Evolutionary conservation across 192 early-diverging fungal species (phyloP).

Genomic region (Coemansia erecta): DNA sequence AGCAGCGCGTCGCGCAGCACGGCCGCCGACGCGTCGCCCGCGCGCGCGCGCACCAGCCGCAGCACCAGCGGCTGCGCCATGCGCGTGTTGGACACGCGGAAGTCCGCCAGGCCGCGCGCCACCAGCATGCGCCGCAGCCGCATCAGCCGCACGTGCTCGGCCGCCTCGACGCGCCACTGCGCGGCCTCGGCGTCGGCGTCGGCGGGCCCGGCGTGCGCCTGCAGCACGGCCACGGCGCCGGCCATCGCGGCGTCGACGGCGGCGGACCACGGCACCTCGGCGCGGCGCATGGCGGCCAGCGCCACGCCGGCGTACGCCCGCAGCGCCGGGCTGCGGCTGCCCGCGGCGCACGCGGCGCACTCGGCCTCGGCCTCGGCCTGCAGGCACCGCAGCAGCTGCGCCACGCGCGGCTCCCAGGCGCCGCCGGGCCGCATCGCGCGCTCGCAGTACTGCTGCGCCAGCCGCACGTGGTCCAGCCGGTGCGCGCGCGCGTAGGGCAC

Average conservation of each 20-base stretch:
- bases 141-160: constrained; percentile 67
- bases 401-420: constrained; percentile 60
- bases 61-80: constrained; percentile 56
- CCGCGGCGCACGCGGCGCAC: too few species aligned
- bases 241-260: constrained; percentile 51
- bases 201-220: constrained; percentile 10
- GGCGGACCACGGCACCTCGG: constrained; percentile 63
- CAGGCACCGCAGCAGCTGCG: constrained; percentile 54
- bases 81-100: constrained; percentile 59
- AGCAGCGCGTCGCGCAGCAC: constrained; percentile 62
- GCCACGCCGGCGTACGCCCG: constrained; percentile 37
- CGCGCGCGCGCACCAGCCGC: constrained; percentile 51
- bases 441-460: constrained; percentile 58
- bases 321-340: constrained; percentile 10
- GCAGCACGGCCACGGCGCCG: background rate
- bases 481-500: constrained; percentile 57
- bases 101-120: constrained; percentile 54
- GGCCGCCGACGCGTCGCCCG: constrained; percentile 21
- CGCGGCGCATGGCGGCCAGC: constrained; percentile 64
- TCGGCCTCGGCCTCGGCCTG: background rate
- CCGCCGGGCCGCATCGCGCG: constrained; percentile 55
- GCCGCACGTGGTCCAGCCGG: constrained; percentile 51
- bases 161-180: constrained; percentile 39
- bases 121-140: constrained; percentile 61
- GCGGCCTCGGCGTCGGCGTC: constrained; percentile 15